A percentile compares a stretch with the other conserved stretches of the same genome.
These are phyloP conservation scores for Entophlyctis helioformis DNA, from an alignment of 192 early-diverging fungal species.

Conservation along the genomic window DNA sequence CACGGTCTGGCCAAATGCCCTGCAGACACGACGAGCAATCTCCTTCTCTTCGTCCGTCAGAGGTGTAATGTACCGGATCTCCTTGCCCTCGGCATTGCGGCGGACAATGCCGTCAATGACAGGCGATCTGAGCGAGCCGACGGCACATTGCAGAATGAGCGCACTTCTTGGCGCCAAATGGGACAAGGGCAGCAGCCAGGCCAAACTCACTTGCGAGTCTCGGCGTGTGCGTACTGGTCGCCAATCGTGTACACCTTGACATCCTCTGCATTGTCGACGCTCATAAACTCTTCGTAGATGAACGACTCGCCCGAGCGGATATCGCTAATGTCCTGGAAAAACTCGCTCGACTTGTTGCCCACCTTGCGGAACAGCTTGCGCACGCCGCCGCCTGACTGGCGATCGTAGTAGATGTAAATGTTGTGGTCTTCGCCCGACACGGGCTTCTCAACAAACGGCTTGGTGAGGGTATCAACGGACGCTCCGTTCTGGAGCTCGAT, in stretches of 20 bases:
- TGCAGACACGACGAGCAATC: constrained; percentile 59
- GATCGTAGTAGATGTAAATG: constrained; percentile 87
- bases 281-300: constrained; percentile 93
- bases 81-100: constrained; percentile 93
- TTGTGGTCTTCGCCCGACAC: constrained; percentile 95
- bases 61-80: constrained; percentile 83
- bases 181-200: neutral
- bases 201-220: constrained; percentile 70
- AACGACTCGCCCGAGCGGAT: constrained; percentile 70
- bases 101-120: constrained; percentile 93
- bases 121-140: constrained; percentile 48
- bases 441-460: constrained; percentile 98
- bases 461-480: constrained; percentile 73
- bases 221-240: constrained; percentile 78
- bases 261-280: constrained; percentile 89
- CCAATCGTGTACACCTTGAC: constrained; percentile 97
- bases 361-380: constrained; percentile 37
- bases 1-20: constrained; percentile 83
- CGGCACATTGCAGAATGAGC: no score
- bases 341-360: constrained; percentile 93
- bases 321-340: constrained; percentile 48
- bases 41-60: constrained; percentile 67
- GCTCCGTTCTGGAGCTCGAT: constrained; percentile 18
- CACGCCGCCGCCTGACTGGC: constrained; percentile 59
- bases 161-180: neutral